A percentile compares a stretch with the other conserved stretches of the same genome.
These are phyloP conservation scores for Parathielavia hyrcaniae DNA, from an alignment of 495 filamentous ascomycete genomes.

Conservation along the genomic window DNA sequence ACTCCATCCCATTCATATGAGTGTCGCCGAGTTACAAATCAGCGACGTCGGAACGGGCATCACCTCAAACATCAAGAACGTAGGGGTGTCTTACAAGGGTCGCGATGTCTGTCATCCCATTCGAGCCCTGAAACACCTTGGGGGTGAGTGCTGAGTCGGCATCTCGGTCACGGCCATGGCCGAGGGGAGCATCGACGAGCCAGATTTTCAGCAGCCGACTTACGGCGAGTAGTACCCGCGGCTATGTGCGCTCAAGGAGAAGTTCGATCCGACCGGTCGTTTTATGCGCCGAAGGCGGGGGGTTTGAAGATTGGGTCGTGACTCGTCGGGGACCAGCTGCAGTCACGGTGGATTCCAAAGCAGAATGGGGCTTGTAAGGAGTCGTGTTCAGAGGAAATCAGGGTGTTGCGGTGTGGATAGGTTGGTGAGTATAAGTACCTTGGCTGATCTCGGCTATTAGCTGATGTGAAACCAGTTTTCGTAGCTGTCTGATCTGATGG, in stretches of 20 bases:
- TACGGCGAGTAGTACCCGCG: constrained; percentile 50
- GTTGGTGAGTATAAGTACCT: too few species aligned
- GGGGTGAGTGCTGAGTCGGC: constrained; percentile 11
- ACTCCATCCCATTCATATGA: constrained; percentile 31
- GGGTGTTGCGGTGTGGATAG: background rate
- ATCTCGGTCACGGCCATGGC: constrained; percentile 44
- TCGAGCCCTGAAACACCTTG: background rate
- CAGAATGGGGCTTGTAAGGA: constrained; percentile 39
- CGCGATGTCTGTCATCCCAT: background rate
- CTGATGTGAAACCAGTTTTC: too few species aligned
- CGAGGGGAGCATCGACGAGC: constrained; percentile 51
- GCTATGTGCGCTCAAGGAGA: constrained; percentile 47
- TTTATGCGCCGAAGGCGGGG: constrained; percentile 53
- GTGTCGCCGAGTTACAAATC: background rate
- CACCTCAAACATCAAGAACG: too few species aligned
- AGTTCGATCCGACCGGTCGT: constrained; percentile 49
- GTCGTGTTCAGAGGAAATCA: constrained; percentile 8
- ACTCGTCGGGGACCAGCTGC: constrained; percentile 25
- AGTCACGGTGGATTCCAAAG: constrained; percentile 23
- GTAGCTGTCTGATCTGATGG: too few species aligned
- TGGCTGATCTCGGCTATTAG: too few species aligned
- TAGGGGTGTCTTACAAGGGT: background rate
- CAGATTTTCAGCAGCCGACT: constrained; percentile 54
- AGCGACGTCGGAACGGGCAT: background rate
- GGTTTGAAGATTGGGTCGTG: constrained; percentile 49